Evolutionary conservation across 2,329 filamentous ascomycete species (phyloP).

Genomic region (Penicillium sp.): DNA sequence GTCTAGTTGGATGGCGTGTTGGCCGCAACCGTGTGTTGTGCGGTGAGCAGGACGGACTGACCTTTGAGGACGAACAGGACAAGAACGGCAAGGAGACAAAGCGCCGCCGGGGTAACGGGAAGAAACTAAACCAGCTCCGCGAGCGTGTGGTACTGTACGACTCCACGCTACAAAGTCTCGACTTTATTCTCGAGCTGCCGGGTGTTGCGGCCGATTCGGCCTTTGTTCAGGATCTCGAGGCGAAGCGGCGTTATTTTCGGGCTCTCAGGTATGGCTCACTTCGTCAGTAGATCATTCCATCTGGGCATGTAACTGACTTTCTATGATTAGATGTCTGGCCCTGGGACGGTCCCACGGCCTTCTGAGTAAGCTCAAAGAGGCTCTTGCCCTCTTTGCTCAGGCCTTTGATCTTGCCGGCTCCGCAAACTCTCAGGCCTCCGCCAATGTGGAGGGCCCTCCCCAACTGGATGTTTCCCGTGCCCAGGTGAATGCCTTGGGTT

Average conservation of each 20-base stretch:
- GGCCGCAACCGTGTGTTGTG: conserved; percentile 87
- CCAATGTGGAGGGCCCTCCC: conserved; percentile 51
- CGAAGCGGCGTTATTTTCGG: conserved; percentile 78
- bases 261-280: conserved; percentile 68
- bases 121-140: conserved; percentile 74
- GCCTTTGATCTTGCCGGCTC: conserved; percentile 62
- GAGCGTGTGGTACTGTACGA: conserved; percentile 90
- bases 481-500: conserved; percentile 59
- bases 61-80: conserved; percentile 50
- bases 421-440: conserved; percentile 45
- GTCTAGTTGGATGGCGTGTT: conserved; percentile 90
- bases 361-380: conserved; percentile 68
- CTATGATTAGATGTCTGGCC: conserved; percentile 64
- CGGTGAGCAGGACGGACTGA: conserved; percentile 75
- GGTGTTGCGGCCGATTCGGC: conserved; percentile 81
- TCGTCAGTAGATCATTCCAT: neutral
- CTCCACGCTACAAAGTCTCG: conserved; percentile 83
- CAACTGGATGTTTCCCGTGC: conserved; percentile 65
- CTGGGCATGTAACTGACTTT: conserved; percentile 13
- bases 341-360: conserved; percentile 82
- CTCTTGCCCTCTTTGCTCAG: conserved; percentile 78
- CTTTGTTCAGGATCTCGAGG: conserved; percentile 74
- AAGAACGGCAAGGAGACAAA: conserved; percentile 54
- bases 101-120: conserved; percentile 66
- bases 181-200: conserved; percentile 83